Conservation (phyloP, 2,329 filamentous ascomycete genomes). For the Chaetomiaceae sp. region DNA sequence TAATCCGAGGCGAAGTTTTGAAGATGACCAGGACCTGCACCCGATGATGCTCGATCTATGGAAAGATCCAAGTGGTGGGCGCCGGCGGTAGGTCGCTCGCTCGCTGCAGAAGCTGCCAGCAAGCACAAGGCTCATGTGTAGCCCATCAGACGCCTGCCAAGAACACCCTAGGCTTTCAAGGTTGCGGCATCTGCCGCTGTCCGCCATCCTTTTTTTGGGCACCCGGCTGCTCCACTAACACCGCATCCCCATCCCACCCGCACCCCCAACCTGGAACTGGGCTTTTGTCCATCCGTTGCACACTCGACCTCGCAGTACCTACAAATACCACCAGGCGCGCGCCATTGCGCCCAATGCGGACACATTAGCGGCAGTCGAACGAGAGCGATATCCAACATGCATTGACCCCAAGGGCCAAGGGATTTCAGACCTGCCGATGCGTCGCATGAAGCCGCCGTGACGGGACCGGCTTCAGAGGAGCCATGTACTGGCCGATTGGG, state of each 20-base stretch:
- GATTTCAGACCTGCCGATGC: constrained; percentile 17
- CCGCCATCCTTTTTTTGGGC: background rate
- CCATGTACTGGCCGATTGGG: constrained; percentile 90
- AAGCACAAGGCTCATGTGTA: no score
- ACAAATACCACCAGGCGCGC: background rate
- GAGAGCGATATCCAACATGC: constrained; percentile 17
- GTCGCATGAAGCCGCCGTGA: constrained; percentile 25
- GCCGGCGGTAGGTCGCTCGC: no score
- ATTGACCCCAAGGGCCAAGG: constrained; percentile 15
- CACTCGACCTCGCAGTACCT: background rate
- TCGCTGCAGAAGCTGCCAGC: no score
- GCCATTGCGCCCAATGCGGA: constrained; percentile 1
- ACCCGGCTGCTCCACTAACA: constrained; percentile 5
- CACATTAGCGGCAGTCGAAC: background rate
- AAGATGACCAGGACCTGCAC: no score
- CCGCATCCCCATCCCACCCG: background rate
- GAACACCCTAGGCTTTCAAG: background rate
- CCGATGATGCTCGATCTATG: no score
- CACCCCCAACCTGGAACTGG: background rate
- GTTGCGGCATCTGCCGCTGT: background rate
- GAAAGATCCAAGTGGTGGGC: no score
- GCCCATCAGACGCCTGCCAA: no score
- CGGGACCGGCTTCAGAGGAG: constrained; percentile 28
- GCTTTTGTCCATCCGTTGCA: background rate
- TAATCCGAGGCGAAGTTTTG: no score